phyloP scores from a whole-genome alignment of 305 asterid genomes.

The Rubia balearica region DNA sequence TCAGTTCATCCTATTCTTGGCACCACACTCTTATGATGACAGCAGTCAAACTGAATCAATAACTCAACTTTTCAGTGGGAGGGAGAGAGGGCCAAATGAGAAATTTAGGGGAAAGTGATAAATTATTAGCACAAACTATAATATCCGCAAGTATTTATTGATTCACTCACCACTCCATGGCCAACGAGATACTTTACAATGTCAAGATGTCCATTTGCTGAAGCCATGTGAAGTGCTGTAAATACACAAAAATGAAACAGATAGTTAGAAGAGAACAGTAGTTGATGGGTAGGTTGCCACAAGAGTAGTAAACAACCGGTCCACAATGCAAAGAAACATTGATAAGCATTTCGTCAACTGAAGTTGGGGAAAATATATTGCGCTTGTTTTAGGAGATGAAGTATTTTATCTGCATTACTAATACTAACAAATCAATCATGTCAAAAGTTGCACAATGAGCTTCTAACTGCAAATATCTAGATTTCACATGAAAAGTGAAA shows the following conservation, averaged over 20 bases:
- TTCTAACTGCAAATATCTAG: neutral
- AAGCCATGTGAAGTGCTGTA: slow-evolving; percentile 93
- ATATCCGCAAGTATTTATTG: slow-evolving; percentile 6
- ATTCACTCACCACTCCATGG: slow-evolving; percentile 55
- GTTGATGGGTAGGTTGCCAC: neutral
- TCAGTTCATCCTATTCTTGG: neutral
- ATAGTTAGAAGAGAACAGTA: neutral
- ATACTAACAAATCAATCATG: neutral
- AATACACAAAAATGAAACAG: slow-evolving; percentile 18
- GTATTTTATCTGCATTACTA: neutral
- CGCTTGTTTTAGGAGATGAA: neutral
- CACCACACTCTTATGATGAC: neutral
- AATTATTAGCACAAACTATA: neutral
- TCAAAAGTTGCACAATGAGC: neutral
- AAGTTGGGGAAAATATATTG: neutral
- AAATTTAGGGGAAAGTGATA: neutral
- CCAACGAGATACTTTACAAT: slow-evolving; percentile 60
- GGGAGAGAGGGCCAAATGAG: neutral
- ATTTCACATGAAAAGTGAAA: neutral
- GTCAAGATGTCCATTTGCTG: slow-evolving; percentile 76
- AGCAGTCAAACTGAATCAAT: neutral
- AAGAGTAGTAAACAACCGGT: neutral
- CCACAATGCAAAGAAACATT: neutral
- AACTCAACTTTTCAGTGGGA: neutral
- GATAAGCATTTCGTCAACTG: neutral